A percentile compares a stretch with the other conserved stretches of the same genome.
phyloP scores from a whole-genome alignment of 139 green algal species.

The Chloropicon primus region DNA sequence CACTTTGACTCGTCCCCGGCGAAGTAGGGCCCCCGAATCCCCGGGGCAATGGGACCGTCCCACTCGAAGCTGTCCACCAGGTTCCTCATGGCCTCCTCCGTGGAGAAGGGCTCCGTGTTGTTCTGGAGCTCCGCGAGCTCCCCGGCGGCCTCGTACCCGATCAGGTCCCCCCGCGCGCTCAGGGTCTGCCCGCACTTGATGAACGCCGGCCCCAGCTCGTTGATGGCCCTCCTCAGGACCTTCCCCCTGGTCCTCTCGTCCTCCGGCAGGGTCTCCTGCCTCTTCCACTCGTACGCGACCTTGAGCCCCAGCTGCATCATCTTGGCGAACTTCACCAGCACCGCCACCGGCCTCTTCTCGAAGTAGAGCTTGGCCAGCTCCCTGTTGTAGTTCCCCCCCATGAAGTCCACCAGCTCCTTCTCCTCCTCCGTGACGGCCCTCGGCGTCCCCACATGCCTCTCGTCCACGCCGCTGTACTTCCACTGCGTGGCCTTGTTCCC shows the following conservation, averaged over 20 bases:
- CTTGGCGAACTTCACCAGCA: slow-evolving; percentile 6
- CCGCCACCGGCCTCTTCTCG: slow-evolving; percentile 10
- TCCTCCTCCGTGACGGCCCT: not conserved
- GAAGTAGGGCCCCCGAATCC: not conserved
- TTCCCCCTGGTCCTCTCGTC: slow-evolving; percentile 14
- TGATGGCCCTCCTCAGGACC: slow-evolving; percentile 11
- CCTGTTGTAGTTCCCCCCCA: slow-evolving; percentile 15
- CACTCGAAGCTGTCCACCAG: slow-evolving; percentile 14
- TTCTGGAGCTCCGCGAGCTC: slow-evolving; percentile 18
- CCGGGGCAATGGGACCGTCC: slow-evolving; percentile 15
- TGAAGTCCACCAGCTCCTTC: not conserved
- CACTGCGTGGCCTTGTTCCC: not conserved
- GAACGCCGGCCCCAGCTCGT: slow-evolving; percentile 17
- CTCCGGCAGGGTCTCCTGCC: slow-evolving; percentile 9
- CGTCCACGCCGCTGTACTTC: not conserved
- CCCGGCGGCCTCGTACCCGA: slow-evolving; percentile 20
- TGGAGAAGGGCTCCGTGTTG: slow-evolving; percentile 17
- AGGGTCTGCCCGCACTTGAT: slow-evolving; percentile 23
- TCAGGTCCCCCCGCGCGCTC: slow-evolving; percentile 17
- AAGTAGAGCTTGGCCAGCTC: slow-evolving; percentile 17
- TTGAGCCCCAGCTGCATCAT: not conserved
- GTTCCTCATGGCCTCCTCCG: slow-evolving; percentile 12
- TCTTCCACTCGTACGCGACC: slow-evolving; percentile 9
- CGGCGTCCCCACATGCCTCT: not conserved
- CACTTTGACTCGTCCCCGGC: not conserved